Evolutionary conservation across 2,329 filamentous ascomycete species (phyloP), one percentile per base, ranked within the genome.

Genomic region (Thyridium curvatum): DNA sequence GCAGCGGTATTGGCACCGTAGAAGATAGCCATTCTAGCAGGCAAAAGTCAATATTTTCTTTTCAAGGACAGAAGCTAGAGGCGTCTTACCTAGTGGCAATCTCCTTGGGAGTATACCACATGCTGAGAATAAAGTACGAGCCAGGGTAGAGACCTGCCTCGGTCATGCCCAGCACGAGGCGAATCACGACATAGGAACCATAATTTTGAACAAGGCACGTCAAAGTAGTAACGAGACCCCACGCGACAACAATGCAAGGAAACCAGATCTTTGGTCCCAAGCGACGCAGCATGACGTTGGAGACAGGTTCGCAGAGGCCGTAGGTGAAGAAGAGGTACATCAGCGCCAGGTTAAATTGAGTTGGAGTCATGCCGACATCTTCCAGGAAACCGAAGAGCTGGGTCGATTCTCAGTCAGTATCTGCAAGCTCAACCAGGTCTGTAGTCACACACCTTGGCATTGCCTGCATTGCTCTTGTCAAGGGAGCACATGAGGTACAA

Each of bases 221-320:
- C 21, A 26, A 26, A 26, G 21, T 26, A 6, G 21, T 26, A 10
- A 26, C 21, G 13, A 46, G 18, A 12, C 42, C 44, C 45, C 40
- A 48, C 13, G 36, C 16, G 15, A 31, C 39, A 18, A 52, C 41
- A 12, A 47, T 45, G 21, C 43, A 29, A n/a, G 46, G 44, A 26
- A 49, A 48, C 50, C 50, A 52, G 37, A 50, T 43, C 32, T 45
- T 47, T 58, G 66, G 63, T 56, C 64, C 36, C 58, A 66, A 41
- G 54, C 56, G 44, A 52, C 61, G 14, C 46, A 65, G 13, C 52
- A 62, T 42, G 49, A 51, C 48, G 35, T 52, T 51, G 16, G 49
- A 49, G 6, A 47, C 36, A 3, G 44, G 45, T 32, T 49, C 49
- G 35, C 40, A 42, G 2, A 47, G 36, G 10, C 45, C 48, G 30